Evolutionary conservation across 1,284 basidiomycete genomes (phyloP), one percentile per base, ranked within the genome.

Genomic region (Salmacisia buchloeana): DNA sequence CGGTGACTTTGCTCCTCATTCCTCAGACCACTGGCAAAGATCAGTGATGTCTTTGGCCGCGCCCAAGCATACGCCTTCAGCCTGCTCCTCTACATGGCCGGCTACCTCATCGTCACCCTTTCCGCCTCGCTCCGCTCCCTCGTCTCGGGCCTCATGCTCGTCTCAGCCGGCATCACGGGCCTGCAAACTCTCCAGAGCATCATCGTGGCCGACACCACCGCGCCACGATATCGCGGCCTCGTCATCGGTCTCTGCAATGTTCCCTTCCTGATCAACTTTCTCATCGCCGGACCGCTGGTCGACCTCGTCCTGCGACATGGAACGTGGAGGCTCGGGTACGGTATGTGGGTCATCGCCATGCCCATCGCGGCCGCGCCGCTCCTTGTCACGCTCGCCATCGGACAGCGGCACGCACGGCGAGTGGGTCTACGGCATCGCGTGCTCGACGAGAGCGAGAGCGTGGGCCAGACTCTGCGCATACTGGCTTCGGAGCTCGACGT

Each of bases 251-350:
- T 72, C 15, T 69, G 74, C 61, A 86, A 86, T 7, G 77, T 87
- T 39, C 89, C 89, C 82, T 90, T 87, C 79, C 83, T 91, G 69
- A 72, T 81, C 71, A 85, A 84, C 74, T 81, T 80, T 69, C 82
- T 83, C 33, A 76, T 84, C 15, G 86, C 87, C 4, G 85, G 88
- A 9, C 89, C 89, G 73, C 85, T 91, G 59, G 83, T 86, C 21
- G 81, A 82, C 36, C 81, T 87, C 9, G 80, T 90, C 56, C 80
- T 85, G 58, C 82, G 84, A 68, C 67, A 73, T 9, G 67, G 72
- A 12, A 80, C 82, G 35, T 91, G 89, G 90, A 82, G 89, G 78
- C 89, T 88, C 86, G 89, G 89, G 33, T 88, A 82, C 72, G 87
- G 84, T 58, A 87, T 89, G 46, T 75, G 72, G 76, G 67, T 69